Conservation (phyloP, 371 early-diverging fungal genomes). For the Mucor indicus region DNA sequence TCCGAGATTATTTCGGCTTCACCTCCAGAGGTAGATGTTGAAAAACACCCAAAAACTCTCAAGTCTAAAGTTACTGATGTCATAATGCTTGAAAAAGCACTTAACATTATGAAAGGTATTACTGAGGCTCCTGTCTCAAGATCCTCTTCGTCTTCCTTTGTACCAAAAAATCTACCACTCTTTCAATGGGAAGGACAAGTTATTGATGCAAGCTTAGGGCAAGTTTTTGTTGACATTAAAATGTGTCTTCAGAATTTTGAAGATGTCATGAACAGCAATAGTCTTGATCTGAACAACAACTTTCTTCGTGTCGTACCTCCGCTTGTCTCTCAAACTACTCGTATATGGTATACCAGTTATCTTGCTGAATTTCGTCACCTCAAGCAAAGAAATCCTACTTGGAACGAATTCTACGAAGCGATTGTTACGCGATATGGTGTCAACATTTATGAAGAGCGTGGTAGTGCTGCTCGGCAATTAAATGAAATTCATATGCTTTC, state of each 20-base stretch:
- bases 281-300: background rate
- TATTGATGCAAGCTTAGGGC: background rate
- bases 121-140: too few relatives aligned
- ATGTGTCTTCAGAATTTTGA: constrained; percentile 1
- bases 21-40: too few relatives aligned
- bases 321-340: background rate
- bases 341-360: constrained; percentile 2
- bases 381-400: background rate
- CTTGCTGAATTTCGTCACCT: background rate
- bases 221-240: background rate
- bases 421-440: background rate
- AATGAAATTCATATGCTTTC: background rate
- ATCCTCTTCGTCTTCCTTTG: too few relatives aligned
- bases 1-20: too few relatives aligned
- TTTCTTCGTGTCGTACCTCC: constrained; percentile 5
- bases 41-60: too few relatives aligned
- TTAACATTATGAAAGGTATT: too few relatives aligned
- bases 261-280: constrained; percentile 3
- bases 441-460: background rate
- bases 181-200: constrained; percentile 9
- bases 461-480: background rate
- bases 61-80: too few relatives aligned
- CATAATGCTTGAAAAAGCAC: too few relatives aligned
- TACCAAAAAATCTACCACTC: background rate
- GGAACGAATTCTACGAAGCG: background rate